Conservation (phyloP, 768 basidiomycete species). For the Dioszegia crocea region DNA sequence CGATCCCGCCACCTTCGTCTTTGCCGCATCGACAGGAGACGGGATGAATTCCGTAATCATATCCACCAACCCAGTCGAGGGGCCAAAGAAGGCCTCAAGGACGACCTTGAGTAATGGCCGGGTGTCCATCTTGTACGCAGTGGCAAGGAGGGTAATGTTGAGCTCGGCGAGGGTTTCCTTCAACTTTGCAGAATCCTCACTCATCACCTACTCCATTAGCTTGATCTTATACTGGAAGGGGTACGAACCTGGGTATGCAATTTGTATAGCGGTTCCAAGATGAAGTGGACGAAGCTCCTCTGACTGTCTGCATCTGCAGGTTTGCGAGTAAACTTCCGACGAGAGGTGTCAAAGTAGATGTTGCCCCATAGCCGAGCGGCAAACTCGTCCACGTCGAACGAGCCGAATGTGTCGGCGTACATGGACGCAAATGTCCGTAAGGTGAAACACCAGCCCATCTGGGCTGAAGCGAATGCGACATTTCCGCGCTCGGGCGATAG, state of each 20-base stretch:
- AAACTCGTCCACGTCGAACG: slow-evolving; percentile 76
- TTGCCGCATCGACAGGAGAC: slow-evolving; percentile 54
- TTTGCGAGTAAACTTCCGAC: slow-evolving; percentile 85
- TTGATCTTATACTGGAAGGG: neutral
- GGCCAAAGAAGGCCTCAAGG: slow-evolving; percentile 91
- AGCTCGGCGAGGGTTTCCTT: slow-evolving; percentile 71
- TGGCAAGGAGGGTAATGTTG: slow-evolving; percentile 79
- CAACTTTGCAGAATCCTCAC: slow-evolving; percentile 85
- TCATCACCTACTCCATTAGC: slow-evolving; percentile 62
- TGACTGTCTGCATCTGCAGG: slow-evolving; percentile 70
- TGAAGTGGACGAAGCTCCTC: slow-evolving; percentile 90
- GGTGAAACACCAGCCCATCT: slow-evolving; percentile 98
- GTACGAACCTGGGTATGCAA: slow-evolving; percentile 65
- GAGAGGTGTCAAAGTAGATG: slow-evolving; percentile 82
- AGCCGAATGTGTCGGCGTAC: slow-evolving; percentile 84
- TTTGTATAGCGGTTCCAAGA: slow-evolving; percentile 94
- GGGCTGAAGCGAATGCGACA: slow-evolving; percentile 92
- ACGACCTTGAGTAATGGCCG: slow-evolving; percentile 89
- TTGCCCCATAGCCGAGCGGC: slow-evolving; percentile 95
- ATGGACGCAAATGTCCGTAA: slow-evolving; percentile 88
- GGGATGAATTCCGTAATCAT: slow-evolving; percentile 88
- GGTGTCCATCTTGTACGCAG: slow-evolving; percentile 98
- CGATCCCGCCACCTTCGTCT: slow-evolving; percentile 54
- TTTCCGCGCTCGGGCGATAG: slow-evolving; percentile 93
- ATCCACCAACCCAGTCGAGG: slow-evolving; percentile 82